These are phyloP conservation scores for Argentina anserina DNA, from an alignment of 306 rosid species.

Conservation along the genomic window DNA sequence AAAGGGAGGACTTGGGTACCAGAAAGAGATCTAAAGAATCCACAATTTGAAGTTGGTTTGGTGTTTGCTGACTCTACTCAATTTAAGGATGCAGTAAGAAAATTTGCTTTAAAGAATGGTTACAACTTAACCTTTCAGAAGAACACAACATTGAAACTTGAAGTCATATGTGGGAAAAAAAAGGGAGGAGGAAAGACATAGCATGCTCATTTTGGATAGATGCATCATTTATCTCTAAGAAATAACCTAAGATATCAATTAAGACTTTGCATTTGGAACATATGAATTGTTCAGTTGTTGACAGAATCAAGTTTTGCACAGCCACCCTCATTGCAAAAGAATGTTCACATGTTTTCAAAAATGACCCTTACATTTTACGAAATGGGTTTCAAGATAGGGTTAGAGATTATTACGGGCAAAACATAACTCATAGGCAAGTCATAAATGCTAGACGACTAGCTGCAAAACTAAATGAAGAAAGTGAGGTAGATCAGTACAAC, in stretches of 20 bases:
- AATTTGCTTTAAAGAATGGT: neutral
- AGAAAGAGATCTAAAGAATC: neutral
- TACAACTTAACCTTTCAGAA: neutral
- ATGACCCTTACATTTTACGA: too few relatives aligned
- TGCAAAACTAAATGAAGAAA: neutral
- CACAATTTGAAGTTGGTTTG: neutral
- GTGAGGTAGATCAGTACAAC: neutral
- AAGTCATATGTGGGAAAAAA: neutral
- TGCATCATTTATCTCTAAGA: neutral
- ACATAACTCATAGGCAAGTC: neutral
- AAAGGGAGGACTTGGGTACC: neutral
- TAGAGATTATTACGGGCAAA: neutral
- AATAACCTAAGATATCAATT: neutral
- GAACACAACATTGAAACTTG: neutral
- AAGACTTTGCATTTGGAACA: neutral
- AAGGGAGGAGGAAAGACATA: neutral
- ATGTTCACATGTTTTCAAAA: too few relatives aligned
- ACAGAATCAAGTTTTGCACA: neutral
- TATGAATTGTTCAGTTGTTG: neutral
- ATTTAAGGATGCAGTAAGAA: neutral
- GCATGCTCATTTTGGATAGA: neutral
- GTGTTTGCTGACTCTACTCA: neutral
- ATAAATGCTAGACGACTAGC: neutral
- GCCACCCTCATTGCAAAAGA: too few relatives aligned
- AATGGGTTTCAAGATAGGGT: neutral